These are phyloP conservation scores for Lodderomyces parapsilosis DNA, from an alignment of 1,139 yeast genomes.

Conservation along the genomic window DNA sequence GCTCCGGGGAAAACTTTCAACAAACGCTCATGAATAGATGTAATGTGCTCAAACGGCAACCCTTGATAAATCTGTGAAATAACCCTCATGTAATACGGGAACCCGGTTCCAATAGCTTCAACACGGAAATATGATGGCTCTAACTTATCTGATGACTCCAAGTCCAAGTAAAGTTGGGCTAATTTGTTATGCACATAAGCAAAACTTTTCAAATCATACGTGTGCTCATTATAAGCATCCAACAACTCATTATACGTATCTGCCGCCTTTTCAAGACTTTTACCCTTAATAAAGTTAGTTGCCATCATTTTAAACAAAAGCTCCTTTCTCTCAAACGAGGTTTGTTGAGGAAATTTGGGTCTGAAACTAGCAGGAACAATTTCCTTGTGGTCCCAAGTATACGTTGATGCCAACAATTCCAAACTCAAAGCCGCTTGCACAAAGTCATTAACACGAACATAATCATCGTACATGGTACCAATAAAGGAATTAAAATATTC, in stretches of 20 bases:
- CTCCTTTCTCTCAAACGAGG: conserved; percentile 81
- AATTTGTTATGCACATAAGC: conserved; percentile 71
- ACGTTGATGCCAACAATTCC: conserved; percentile 75
- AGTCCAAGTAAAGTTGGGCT: conserved; percentile 63
- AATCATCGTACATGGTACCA: conserved; percentile 69
- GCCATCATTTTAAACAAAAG: conserved; percentile 71
- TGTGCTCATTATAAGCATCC: conserved; percentile 68
- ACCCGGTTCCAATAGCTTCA: conserved; percentile 80
- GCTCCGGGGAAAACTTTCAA: conserved; percentile 82
- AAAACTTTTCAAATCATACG: conserved; percentile 76
- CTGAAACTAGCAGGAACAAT: conserved; percentile 55
- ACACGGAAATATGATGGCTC: conserved; percentile 81
- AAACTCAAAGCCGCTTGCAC: conserved; percentile 84
- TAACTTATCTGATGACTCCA: conserved; percentile 70
- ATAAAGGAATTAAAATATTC: conserved; percentile 78
- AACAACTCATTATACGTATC: conserved; percentile 76
- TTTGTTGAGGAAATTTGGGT: conserved; percentile 77
- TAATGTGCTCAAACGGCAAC: conserved; percentile 81
- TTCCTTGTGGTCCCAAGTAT: conserved; percentile 68
- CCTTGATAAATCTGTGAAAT: conserved; percentile 84
- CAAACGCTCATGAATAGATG: conserved; percentile 77
- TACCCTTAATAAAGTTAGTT: conserved; percentile 66
- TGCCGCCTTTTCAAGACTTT: conserved; percentile 73
- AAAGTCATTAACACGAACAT: conserved; percentile 57
- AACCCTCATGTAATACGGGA: conserved; percentile 74